Percentiles rank a stretch among this genome's conserved stretches.
Conservation (phyloP, 208 protist genomes). For the Spironucleus salmonicida region DNA sequence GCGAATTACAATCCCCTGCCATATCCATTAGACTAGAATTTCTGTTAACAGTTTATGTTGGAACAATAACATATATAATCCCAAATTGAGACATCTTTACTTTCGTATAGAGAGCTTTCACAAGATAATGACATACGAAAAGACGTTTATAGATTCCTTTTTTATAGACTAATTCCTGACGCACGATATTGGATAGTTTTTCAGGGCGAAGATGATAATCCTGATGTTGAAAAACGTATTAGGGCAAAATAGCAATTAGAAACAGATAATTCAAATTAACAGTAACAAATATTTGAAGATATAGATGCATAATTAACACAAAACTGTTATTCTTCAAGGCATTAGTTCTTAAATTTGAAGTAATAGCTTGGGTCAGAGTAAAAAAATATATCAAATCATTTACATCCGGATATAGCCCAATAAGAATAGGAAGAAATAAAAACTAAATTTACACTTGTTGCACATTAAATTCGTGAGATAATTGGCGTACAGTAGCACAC, state of each 20-base stretch:
- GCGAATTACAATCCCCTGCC: background rate
- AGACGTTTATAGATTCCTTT: slow-evolving; percentile 5
- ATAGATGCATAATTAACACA: too few species aligned
- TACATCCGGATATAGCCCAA: background rate
- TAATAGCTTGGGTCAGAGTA: too few species aligned
- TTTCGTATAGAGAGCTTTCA: background rate
- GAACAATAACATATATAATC: background rate
- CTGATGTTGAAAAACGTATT: too few species aligned
- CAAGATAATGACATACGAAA: background rate
- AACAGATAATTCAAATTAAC: too few species aligned
- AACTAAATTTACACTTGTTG: background rate
- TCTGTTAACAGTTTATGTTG: too few species aligned
- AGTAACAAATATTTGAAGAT: too few species aligned
- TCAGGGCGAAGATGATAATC: background rate
- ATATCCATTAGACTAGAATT: background rate
- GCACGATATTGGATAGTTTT: background rate
- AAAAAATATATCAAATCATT: too few species aligned
- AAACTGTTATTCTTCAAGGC: too few species aligned
- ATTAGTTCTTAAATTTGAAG: too few species aligned
- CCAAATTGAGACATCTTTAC: background rate
- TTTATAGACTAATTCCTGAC: background rate
- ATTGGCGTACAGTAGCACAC: background rate
- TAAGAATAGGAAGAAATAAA: background rate
- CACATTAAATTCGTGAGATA: background rate
- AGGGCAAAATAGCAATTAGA: too few species aligned